Conservation (phyloP, 345 rosid species). For the Euphorbia lathyris region DNA sequence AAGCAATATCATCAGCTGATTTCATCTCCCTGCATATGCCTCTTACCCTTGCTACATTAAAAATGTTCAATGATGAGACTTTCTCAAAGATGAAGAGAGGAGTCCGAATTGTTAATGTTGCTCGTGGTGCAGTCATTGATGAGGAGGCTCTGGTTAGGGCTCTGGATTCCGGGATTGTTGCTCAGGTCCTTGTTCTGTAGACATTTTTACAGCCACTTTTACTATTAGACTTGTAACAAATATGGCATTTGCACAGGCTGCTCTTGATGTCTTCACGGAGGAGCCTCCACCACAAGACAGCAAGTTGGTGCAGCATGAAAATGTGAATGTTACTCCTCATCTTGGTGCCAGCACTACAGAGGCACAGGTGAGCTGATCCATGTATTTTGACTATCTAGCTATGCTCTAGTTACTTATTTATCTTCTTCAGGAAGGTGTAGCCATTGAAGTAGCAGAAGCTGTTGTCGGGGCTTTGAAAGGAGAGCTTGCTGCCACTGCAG, state of each 20-base stretch:
- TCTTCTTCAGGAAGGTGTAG: constrained; percentile 20
- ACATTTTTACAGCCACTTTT: neutral
- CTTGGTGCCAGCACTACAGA: constrained; percentile 27
- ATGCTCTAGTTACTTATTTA: neutral
- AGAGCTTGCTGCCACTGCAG: constrained; percentile 26
- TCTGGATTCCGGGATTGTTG: constrained; percentile 24
- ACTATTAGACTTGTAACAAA: neutral
- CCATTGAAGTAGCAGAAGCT: constrained; percentile 23
- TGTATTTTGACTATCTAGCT: neutral
- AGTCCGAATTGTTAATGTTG: constrained; percentile 27
- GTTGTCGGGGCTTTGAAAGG: constrained; percentile 26
- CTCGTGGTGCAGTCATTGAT: constrained; percentile 29
- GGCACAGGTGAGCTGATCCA: constrained; percentile 20
- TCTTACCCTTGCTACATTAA: constrained; percentile 24
- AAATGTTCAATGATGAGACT: constrained; percentile 25
- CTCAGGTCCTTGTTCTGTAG: constrained; percentile 21
- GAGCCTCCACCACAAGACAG: constrained; percentile 27
- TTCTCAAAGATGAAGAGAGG: constrained; percentile 28
- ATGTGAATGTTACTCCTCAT: constrained; percentile 30
- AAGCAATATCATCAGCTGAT: constrained; percentile 23
- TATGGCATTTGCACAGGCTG: constrained; percentile 19
- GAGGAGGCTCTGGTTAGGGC: constrained; percentile 33
- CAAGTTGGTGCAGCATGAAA: constrained; percentile 29
- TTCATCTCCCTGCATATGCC: constrained; percentile 30
- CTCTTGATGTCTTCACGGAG: constrained; percentile 26